Percentiles rank a stretch among this genome's conserved stretches.
Evolutionary conservation across 2,329 filamentous ascomycete genomes (phyloP).

Genomic region (Talaromyces albobiverticillius): DNA sequence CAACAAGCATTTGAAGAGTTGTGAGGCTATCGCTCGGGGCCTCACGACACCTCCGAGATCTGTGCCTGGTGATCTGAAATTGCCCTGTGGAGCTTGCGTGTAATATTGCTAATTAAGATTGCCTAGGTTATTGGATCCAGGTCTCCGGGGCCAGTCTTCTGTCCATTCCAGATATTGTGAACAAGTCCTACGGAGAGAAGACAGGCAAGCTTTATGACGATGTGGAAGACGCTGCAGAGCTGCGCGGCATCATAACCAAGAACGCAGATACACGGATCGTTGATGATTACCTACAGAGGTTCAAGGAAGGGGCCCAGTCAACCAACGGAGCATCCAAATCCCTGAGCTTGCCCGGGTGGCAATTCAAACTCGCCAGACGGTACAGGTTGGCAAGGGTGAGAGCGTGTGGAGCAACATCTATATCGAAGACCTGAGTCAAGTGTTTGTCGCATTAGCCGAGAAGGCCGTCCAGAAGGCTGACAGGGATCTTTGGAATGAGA

Average conservation of each 20-base stretch:
- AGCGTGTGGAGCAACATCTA: not conserved
- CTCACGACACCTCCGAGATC: too few relatives aligned
- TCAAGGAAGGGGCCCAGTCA: constrained; percentile 47
- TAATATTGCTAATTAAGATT: too few relatives aligned
- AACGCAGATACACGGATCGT: too few relatives aligned
- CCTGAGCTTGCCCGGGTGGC: constrained; percentile 42
- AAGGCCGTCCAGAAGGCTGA: constrained; percentile 33
- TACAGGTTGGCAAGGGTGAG: not conserved
- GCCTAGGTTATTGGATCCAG: constrained; percentile 33
- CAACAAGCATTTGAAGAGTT: too few relatives aligned
- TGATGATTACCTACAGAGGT: too few relatives aligned
- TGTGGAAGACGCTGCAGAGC: constrained; percentile 21
- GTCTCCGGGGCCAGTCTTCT: constrained; percentile 40
- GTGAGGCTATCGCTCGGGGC: too few relatives aligned
- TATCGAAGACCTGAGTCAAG: not conserved
- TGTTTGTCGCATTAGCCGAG: constrained; percentile 39
- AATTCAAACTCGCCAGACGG: constrained; percentile 29
- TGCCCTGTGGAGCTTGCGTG: too few relatives aligned
- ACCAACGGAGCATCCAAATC: constrained; percentile 51
- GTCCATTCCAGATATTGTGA: constrained; percentile 31
- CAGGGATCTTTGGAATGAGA: constrained; percentile 33
- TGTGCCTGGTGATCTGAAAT: too few relatives aligned
- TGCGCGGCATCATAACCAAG: not conserved
- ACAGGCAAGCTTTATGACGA: constrained; percentile 36
- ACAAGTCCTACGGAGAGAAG: constrained; percentile 27